Evolutionary conservation across 805 yeast species (phyloP), one percentile per base, ranked within the genome.

Genomic region (Geotrichum ghanense): DNA sequence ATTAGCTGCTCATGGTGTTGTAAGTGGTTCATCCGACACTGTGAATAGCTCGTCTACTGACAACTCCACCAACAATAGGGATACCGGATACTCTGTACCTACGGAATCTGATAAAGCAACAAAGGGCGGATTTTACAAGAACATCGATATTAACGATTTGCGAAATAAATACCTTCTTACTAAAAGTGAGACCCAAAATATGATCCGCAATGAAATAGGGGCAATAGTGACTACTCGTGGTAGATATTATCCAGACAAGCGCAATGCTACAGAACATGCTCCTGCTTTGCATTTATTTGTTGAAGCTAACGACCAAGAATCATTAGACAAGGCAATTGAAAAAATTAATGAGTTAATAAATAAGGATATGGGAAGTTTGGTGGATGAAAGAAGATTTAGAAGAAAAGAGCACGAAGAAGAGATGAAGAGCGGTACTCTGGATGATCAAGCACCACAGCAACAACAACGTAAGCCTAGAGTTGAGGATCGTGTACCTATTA

Each of bases 301-400:
- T 19, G 86, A 86, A 57, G 95, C 86, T 60, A 79, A 82, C 52
- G 46, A 51, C 4, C 49, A 59, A 27, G 59, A 54, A 17, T 48
- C 54, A 3, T 48, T 63, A n/a, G 76, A 71, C 53, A 82, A 82
- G 60, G 89, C 95, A 2, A 59, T 71, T 26, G 57, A 67, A n/a
- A 81, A 76, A 42, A 92, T 84, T 16, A 70, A 77, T 10, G 92
- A 83, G 35, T 51, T 61, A 21, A 60, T 60, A 41, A 50, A 53
- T 22, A 50, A 50, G 45, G 65, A 63, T 31, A 25, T 59, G 20
- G 59, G 59, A 7, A 47, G 50, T 31, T 44, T 59, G 16, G 54
- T 56, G 4, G 63, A 59, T 46, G 57, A 54, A 43, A 51, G 60
- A 22, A 52, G 62, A 31, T 51, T 56, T 44, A 34, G 56, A 39